These are phyloP conservation scores for Pseudocercospora macadamiae DNA, from an alignment of 2,329 filamentous ascomycete genomes.

Conservation along the genomic window DNA sequence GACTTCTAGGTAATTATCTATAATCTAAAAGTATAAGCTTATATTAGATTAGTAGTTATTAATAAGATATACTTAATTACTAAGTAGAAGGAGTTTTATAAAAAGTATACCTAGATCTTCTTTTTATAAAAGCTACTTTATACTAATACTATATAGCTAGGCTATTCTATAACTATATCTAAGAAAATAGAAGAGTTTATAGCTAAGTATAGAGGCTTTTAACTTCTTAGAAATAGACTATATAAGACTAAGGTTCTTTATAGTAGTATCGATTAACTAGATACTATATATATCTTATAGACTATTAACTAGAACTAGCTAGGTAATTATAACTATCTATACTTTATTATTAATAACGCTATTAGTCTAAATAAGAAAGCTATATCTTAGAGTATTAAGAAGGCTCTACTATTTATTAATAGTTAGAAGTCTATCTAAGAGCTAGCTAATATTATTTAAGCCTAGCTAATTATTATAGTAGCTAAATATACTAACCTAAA, in stretches of 20 bases:
- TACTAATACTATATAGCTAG: not conserved
- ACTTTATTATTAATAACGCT: not conserved
- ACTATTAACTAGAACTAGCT: not conserved
- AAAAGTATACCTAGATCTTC: not conserved
- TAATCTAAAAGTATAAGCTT: not conserved
- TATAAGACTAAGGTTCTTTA: not conserved
- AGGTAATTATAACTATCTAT: not conserved
- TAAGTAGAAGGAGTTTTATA: not conserved
- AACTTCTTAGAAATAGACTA: not conserved
- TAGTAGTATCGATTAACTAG: not conserved
- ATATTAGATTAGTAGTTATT: not conserved
- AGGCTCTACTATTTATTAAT: not conserved
- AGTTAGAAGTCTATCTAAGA: not conserved
- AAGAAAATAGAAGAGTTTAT: not conserved
- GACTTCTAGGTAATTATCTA: not conserved
- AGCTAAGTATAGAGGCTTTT: not conserved
- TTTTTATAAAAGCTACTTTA: not conserved
- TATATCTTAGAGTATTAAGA: not conserved
- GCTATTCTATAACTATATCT: not conserved
- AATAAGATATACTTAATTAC: not conserved
- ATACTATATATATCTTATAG: not conserved
- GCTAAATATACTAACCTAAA: not conserved
- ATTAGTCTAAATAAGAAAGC: not conserved
- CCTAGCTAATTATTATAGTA: not conserved
- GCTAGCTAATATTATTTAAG: not conserved